These are phyloP conservation scores for Francoa sonchifolia DNA, from an alignment of 441 rosid species.

Conservation along the genomic window DNA sequence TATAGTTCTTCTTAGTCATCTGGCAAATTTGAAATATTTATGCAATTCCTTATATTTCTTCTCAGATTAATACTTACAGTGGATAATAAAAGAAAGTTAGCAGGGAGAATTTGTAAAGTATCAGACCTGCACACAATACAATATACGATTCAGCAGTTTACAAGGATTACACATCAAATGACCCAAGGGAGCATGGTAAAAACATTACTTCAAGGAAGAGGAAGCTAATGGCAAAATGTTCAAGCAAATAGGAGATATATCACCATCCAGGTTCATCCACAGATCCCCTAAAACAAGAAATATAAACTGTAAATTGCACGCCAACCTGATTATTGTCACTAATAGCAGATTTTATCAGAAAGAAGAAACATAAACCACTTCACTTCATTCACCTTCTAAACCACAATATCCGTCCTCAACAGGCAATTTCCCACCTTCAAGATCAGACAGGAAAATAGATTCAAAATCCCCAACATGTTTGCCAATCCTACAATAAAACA, in stretches of 20 bases:
- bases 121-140: slow-evolving; percentile 35
- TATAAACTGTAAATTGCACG: slow-evolving; percentile 12
- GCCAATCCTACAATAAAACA: slow-evolving; percentile 43
- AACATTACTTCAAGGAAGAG: slow-evolving; percentile 46
- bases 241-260: slow-evolving; percentile 75
- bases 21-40: too few species aligned
- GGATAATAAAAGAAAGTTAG: slow-evolving; percentile 59
- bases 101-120: slow-evolving; percentile 63
- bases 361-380: slow-evolving; percentile 9
- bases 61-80: slow-evolving; percentile 60
- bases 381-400: slow-evolving; percentile 47
- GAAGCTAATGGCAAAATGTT: slow-evolving; percentile 61
- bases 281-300: slow-evolving; percentile 50
- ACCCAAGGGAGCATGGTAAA: slow-evolving; percentile 10
- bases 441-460: slow-evolving; percentile 58
- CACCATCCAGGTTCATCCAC: slow-evolving; percentile 92
- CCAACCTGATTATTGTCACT: slow-evolving; percentile 4
- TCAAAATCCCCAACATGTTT: slow-evolving; percentile 77
- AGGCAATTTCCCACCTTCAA: slow-evolving; percentile 45
- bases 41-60: too few species aligned
- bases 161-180: too few species aligned
- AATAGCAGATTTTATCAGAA: slow-evolving; percentile 9
- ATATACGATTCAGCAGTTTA: slow-evolving; percentile 17
- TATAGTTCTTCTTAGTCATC: slow-evolving; percentile 13
- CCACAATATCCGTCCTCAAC: slow-evolving; percentile 29